Evolutionary conservation across 75 land plant genomes (phyloP).

Genomic region (Chamaecyparis obtusa): DNA sequence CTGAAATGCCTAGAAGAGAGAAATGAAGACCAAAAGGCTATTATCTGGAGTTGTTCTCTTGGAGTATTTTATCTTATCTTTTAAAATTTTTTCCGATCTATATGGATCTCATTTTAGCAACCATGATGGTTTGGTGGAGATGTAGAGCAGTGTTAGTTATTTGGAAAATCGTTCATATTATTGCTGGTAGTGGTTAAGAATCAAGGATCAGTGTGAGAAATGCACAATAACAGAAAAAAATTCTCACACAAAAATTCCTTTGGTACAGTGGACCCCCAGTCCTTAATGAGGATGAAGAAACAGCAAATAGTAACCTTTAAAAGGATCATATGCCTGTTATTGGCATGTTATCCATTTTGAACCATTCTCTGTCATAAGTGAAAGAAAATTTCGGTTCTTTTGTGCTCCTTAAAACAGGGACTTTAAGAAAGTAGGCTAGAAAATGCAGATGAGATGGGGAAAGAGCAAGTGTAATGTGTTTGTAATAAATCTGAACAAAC

Average conservation of each 20-base stretch:
- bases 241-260: not conserved
- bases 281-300: not conserved
- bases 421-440: not conserved
- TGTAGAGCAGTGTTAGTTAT: not conserved
- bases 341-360: not conserved
- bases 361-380: not conserved
- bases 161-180: not conserved
- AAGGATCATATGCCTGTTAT: not conserved
- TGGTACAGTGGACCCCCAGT: not conserved
- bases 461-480: not conserved
- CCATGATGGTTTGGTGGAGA: not conserved
- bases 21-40: not conserved
- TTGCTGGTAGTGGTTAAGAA: not conserved
- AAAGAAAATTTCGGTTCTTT: not conserved
- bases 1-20: not conserved
- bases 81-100: not conserved
- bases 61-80: not conserved
- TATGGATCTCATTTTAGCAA: not conserved
- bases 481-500: not conserved
- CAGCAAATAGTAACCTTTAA: not conserved
- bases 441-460: not conserved
- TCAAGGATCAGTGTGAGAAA: not conserved
- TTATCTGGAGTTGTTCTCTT: not conserved
- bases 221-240: not conserved
- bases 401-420: not conserved